Percentiles rank a stretch among this genome's conserved stretches.
Evolutionary conservation across 768 basidiomycete genomes (phyloP).

Genomic region (Cystofilobasidium macerans): DNA sequence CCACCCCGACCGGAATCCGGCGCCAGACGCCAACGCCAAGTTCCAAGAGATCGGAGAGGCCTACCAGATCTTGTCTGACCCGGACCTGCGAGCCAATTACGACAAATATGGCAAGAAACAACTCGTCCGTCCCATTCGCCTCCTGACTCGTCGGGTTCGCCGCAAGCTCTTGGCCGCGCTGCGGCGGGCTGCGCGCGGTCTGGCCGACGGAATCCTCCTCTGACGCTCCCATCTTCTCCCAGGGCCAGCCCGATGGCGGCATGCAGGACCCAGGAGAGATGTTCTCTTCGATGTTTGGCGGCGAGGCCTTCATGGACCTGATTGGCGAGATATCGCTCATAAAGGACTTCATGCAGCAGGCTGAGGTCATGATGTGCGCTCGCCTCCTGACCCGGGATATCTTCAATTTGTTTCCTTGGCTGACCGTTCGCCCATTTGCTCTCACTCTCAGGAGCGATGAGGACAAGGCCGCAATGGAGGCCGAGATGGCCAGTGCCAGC

Average conservation of each 20-base stretch:
- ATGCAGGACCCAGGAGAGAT: slow-evolving; percentile 90
- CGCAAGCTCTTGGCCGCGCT: too few relatives aligned
- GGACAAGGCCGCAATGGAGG: slow-evolving; percentile 77
- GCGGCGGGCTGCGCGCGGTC: slow-evolving; percentile 36
- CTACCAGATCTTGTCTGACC: slow-evolving; percentile 62
- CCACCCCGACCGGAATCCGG: slow-evolving; percentile 50
- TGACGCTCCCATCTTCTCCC: neutral
- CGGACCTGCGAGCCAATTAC: slow-evolving; percentile 75
- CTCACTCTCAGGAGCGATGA: slow-evolving; percentile 49
- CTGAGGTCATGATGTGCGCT: slow-evolving; percentile 26
- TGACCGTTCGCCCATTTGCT: neutral
- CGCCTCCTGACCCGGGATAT: neutral
- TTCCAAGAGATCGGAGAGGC: slow-evolving; percentile 98
- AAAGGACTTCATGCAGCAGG: slow-evolving; percentile 43
- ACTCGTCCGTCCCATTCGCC: slow-evolving; percentile 42
- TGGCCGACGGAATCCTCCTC: neutral
- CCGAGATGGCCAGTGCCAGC: slow-evolving; percentile 49
- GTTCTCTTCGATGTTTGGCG: slow-evolving; percentile 92
- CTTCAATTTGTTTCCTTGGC: neutral
- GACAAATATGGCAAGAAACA: slow-evolving; percentile 90
- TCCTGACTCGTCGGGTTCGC: too few relatives aligned
- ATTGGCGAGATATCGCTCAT: slow-evolving; percentile 94
- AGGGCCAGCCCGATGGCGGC: slow-evolving; percentile 37
- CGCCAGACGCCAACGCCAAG: slow-evolving; percentile 84
- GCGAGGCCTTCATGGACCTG: slow-evolving; percentile 57